phyloP scores from a whole-genome alignment of 371 early-diverging fungal species.

The Rhizopus microsporus region DNA sequence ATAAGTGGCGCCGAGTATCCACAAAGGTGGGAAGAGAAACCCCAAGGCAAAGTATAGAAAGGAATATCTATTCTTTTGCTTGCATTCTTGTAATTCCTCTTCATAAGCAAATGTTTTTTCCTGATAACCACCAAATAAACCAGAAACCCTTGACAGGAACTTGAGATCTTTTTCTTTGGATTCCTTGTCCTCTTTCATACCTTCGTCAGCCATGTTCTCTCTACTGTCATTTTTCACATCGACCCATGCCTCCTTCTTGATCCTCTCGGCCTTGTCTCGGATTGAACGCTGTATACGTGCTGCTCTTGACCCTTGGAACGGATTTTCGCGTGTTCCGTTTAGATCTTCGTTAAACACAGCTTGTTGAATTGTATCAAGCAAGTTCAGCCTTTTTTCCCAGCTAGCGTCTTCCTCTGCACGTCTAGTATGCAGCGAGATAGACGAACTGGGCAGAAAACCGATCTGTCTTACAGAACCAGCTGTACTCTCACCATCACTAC shows the following conservation, averaged over 20 bases:
- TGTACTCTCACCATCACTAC: neutral
- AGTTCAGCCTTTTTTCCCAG: constrained; percentile 17
- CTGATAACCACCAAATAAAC: neutral
- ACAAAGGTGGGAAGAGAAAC: constrained; percentile 33
- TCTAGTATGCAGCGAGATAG: constrained; percentile 3
- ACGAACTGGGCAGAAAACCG: constrained; percentile 18
- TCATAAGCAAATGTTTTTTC: neutral
- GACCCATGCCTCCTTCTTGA: constrained; percentile 10
- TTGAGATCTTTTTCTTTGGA: too few relatives aligned
- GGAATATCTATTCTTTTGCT: constrained; percentile 18
- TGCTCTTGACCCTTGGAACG: constrained; percentile 1
- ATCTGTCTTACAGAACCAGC: constrained; percentile 4
- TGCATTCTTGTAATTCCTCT: constrained; percentile 7
- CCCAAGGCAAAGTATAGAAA: constrained; percentile 34
- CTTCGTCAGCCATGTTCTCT: constrained; percentile 1
- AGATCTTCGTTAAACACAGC: constrained; percentile 8
- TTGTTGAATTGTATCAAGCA: constrained; percentile 12
- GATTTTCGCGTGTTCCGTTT: constrained; percentile 6
- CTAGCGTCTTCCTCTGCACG: constrained; percentile 1
- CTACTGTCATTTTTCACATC: neutral
- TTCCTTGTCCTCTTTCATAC: neutral
- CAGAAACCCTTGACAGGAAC: neutral
- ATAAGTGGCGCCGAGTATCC: constrained; percentile 30
- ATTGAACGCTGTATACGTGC: constrained; percentile 10
- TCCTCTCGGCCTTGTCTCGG: constrained; percentile 9